These are phyloP conservation scores for Ceratocystis colombiana DNA, from an alignment of 2,329 filamentous ascomycete genomes.

Conservation along the genomic window DNA sequence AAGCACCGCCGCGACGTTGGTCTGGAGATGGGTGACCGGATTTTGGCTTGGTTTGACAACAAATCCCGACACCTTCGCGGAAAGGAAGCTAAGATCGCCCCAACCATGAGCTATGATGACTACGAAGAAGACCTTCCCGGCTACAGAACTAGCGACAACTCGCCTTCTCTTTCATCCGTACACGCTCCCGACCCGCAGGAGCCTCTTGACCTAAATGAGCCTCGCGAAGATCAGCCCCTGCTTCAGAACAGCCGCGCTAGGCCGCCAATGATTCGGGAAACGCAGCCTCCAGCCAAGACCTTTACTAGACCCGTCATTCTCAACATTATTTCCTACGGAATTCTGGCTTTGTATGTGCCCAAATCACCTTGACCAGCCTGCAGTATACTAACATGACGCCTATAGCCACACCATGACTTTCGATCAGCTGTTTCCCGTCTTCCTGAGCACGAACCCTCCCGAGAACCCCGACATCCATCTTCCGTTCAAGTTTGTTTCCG, in stretches of 20 bases:
- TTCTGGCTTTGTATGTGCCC: constrained; percentile 70
- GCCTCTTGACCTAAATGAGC: constrained; percentile 32
- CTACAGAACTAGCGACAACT: constrained; percentile 54
- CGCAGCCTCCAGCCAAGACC: constrained; percentile 38
- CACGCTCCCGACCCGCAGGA: constrained; percentile 33
- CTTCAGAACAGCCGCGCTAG: constrained; percentile 6
- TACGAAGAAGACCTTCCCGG: constrained; percentile 56
- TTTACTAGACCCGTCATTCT: constrained; percentile 80
- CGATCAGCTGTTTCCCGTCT: constrained; percentile 85
- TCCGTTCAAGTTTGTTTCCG: constrained; percentile 81
- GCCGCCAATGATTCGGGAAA: constrained; percentile 25
- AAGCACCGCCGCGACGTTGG: constrained; percentile 68
- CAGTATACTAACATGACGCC: neutral
- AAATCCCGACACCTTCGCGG: constrained; percentile 6
- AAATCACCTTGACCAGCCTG: constrained; percentile 24
- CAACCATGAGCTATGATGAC: neutral
- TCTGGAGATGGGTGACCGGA: constrained; percentile 62
- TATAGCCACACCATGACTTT: constrained; percentile 89
- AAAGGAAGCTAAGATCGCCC: neutral
- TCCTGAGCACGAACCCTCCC: constrained; percentile 61
- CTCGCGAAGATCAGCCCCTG: constrained; percentile 20
- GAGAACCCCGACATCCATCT: constrained; percentile 45
- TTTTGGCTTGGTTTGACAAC: constrained; percentile 41
- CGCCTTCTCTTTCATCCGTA: constrained; percentile 38
- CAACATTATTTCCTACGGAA: constrained; percentile 82